Evolutionary conservation across 768 basidiomycete species (phyloP), one percentile per base, ranked within the genome.

Genomic region (Hortiboletus flavorubellus): DNA sequence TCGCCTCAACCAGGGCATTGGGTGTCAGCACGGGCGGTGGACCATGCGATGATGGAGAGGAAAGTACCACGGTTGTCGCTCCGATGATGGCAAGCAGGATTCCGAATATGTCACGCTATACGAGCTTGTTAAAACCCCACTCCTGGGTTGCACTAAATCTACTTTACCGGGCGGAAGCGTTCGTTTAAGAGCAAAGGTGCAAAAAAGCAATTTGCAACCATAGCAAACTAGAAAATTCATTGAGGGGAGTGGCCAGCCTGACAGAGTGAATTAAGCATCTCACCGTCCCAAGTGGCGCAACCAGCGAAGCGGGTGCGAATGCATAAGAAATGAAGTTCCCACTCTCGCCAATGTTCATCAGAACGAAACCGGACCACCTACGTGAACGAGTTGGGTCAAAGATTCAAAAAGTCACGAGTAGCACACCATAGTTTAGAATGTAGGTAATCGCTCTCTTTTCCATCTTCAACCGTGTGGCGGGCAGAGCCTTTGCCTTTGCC

Each of bases 121-220:
- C 34, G 26, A 35, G 49, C 16, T 56, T 31, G 49, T 65, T 45
- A 70, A 61, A 40, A 16, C 46, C 31, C 59, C 44, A 47, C 29
- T 49, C 50, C 40, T 33, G 33, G 38, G 47, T 29, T 23, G 11
- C 41, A 56, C 15, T 47, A 21, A 29, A 66, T 53, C 59, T 15
- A 66, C 60, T 71, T 68, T 67, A 87, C 86, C 73, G 80, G 87
- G 35, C 87, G 85, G 67, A 99, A 95, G 6, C 80, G 81, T 72
- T 98, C 92, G 9, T 83, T 78, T 10, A 93, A 78, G 65, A 98
- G 81, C 3, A 93, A 63, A 15, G 96, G 96, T 1, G 95, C 93
- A 59, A 98, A 93, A 39, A 94, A 78, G 65, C 94, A 98, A 69
- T 98, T 98, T 14, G 96, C 92, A 55, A 96, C 85, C n/a, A 98